phyloP scores from a whole-genome alignment of 176 grass and related monocot genomes.

The Aegilops longissima region DNA sequence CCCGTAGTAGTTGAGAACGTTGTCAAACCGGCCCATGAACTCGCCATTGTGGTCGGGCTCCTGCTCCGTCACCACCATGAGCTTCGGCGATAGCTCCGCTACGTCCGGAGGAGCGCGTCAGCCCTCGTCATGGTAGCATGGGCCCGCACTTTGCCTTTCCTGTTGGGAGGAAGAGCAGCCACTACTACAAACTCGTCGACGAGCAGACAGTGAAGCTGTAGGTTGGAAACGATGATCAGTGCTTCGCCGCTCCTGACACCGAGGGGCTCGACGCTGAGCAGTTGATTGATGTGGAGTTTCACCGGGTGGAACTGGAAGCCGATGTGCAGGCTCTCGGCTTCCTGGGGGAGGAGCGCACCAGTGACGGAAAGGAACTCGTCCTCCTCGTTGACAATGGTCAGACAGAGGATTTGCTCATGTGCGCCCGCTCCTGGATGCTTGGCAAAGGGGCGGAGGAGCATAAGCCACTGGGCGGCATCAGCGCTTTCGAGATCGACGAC shows the following conservation, averaged over 20 bases:
- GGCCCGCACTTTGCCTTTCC: background rate
- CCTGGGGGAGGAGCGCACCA: slow-evolving; percentile 23
- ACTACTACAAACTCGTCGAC: background rate
- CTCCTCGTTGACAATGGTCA: slow-evolving; percentile 41
- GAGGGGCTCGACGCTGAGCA: slow-evolving; percentile 18
- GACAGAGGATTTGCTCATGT: slow-evolving; percentile 9
- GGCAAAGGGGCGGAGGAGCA: slow-evolving; percentile 50
- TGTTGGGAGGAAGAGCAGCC: too few relatives aligned
- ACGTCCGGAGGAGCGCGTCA: slow-evolving; percentile 44
- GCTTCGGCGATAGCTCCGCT: slow-evolving; percentile 37
- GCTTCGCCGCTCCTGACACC: slow-evolving; percentile 35
- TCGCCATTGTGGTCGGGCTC: slow-evolving; percentile 52
- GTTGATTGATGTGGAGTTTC: slow-evolving; percentile 27
- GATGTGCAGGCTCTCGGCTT: slow-evolving; percentile 40
- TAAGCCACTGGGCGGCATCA: slow-evolving; percentile 44
- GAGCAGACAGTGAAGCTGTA: slow-evolving; percentile 50
- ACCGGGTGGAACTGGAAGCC: slow-evolving; percentile 43
- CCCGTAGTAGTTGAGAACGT: background rate
- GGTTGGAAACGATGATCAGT: slow-evolving; percentile 44
- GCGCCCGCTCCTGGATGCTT: background rate
- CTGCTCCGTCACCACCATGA: slow-evolving; percentile 63
- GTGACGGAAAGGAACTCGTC: slow-evolving; percentile 32
- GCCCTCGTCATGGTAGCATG: background rate
- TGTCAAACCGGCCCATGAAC: background rate
- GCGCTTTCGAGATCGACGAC: slow-evolving; percentile 54